Conservation (phyloP, 495 filamentous ascomycete genomes). For the Baudoinia panamericana region DNA sequence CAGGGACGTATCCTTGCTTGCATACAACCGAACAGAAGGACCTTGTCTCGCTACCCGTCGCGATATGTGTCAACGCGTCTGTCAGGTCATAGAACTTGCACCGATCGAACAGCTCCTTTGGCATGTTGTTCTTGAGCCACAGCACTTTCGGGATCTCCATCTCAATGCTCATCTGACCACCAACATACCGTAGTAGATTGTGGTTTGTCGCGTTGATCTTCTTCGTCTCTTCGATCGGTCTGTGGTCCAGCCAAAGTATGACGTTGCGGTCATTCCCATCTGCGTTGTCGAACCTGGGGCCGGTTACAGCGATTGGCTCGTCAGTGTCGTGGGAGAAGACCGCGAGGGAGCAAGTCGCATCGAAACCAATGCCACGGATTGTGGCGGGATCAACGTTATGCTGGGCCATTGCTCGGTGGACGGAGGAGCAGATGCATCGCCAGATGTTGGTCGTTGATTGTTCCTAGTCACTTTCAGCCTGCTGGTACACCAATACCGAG, state of each 20-base stretch:
- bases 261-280: constrained; percentile 73
- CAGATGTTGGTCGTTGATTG: constrained; percentile 98
- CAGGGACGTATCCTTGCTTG: constrained; percentile 89
- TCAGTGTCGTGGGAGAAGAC: constrained; percentile 82
- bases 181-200: constrained; percentile 87
- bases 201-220: constrained; percentile 87
- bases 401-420: constrained; percentile 62
- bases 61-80: constrained; percentile 88
- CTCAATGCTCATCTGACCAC: constrained; percentile 93
- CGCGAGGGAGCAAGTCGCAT: constrained; percentile 89
- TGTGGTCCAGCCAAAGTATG: constrained; percentile 85
- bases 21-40: constrained; percentile 90
- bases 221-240: constrained; percentile 74
- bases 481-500: too few relatives aligned
- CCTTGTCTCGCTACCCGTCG: constrained; percentile 82
- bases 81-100: constrained; percentile 95
- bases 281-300: constrained; percentile 61
- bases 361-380: constrained; percentile 84
- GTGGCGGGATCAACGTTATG: constrained; percentile 58
- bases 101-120: constrained; percentile 70
- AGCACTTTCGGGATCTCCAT: constrained; percentile 98
- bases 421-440: constrained; percentile 73
- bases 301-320: constrained; percentile 78
- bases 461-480: too few relatives aligned
- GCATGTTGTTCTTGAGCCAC: constrained; percentile 97